These are phyloP conservation scores for Agaricus subrufescens DNA, from an alignment of 768 basidiomycete species.

Conservation along the genomic window DNA sequence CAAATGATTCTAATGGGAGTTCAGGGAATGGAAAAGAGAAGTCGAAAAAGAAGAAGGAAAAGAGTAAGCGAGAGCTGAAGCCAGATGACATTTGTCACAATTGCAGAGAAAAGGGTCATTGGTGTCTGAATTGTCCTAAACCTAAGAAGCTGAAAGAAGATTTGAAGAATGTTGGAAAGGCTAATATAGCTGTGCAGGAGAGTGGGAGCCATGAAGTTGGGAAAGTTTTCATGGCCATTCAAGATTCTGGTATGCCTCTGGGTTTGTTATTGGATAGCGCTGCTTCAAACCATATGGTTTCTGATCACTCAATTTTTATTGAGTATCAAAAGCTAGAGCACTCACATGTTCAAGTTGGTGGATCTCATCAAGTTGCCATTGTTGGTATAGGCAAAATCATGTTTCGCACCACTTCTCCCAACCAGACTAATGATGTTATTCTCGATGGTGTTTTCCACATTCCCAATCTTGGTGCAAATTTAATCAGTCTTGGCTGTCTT, in stretches of 20 bases:
- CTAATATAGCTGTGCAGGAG: neutral
- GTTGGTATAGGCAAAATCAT: constrained; percentile 10
- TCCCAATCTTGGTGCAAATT: constrained; percentile 14
- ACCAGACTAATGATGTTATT: constrained; percentile 3
- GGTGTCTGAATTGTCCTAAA: neutral
- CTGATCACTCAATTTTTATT: constrained; percentile 8
- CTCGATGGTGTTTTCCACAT: constrained; percentile 14
- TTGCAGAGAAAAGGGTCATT: constrained; percentile 10
- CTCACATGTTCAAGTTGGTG: constrained; percentile 12
- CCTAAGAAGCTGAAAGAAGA: constrained; percentile 4
- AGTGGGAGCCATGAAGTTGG: too few species aligned
- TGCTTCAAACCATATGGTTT: constrained; percentile 14
- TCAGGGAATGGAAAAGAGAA: neutral
- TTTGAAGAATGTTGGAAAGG: neutral
- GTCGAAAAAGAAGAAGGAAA: neutral
- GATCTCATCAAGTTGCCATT: constrained; percentile 10
- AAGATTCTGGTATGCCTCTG: neutral
- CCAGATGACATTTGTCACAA: constrained; percentile 12
- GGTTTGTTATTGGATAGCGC: constrained; percentile 12
- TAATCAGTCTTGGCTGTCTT: constrained; percentile 15
- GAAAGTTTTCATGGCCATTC: too few species aligned
- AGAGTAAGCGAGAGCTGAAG: constrained; percentile 6
- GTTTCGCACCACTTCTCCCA: constrained; percentile 5
- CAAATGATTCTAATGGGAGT: too few species aligned
- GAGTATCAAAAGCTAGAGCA: neutral